phyloP scores from a whole-genome alignment of 306 rosid genomes.

The Vigna reflexopilosa region DNA sequence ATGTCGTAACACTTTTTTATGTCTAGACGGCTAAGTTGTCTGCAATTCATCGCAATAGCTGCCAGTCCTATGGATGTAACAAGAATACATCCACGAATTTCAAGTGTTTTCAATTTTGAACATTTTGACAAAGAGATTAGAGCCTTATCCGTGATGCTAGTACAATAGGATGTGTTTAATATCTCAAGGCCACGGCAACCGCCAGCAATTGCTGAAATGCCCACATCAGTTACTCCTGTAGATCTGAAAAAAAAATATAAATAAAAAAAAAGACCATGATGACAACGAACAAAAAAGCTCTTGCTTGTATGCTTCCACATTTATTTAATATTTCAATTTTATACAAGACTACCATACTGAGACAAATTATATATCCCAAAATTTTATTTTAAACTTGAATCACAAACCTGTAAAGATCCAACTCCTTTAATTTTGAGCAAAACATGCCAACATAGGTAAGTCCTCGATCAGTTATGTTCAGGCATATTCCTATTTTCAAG shows the following conservation, averaged over 20 bases:
- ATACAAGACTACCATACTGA: background rate
- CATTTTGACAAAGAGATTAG: conserved; percentile 70
- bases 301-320: background rate
- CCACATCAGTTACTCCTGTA: conserved; percentile 75
- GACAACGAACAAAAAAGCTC: background rate
- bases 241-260: conserved; percentile 59
- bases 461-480: conserved; percentile 83
- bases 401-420: conserved; percentile 90
- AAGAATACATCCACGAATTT: conserved; percentile 81
- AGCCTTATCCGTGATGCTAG: conserved; percentile 69
- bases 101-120: conserved; percentile 68
- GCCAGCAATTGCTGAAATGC: conserved; percentile 71
- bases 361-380: background rate
- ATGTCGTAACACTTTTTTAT: conserved; percentile 79
- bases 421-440: conserved; percentile 77
- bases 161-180: conserved; percentile 82
- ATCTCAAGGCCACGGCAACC: conserved; percentile 85
- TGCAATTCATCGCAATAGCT: conserved; percentile 69
- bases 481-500: conserved; percentile 89
- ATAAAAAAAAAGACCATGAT: conserved; percentile 7
- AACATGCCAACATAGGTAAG: conserved; percentile 65
- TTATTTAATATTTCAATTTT: background rate
- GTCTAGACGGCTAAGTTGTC: conserved; percentile 75
- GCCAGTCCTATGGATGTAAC: conserved; percentile 81
- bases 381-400: conserved; percentile 18